Base-by-base conservation (phyloP, 768 basidiomycete species). In the Gloeophyllum trabeum region DNA sequence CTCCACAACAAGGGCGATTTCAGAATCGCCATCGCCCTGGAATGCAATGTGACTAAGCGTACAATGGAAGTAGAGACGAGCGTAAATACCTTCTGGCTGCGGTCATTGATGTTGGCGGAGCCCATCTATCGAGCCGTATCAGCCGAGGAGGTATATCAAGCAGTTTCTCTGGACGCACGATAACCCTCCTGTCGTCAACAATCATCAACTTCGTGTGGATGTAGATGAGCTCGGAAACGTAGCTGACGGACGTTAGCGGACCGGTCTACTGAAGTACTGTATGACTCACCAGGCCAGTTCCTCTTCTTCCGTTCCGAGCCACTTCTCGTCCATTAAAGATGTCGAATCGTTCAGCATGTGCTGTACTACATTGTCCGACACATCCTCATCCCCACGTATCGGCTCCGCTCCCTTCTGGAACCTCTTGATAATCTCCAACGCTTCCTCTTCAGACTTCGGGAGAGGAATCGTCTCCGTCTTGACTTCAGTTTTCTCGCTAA, bases 191-290 rank as follows among this genome's bases (percentile, higher is more conserved):
- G 55, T 97, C 93, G 54, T 96, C 93, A 25, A 96, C 88, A 41
- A 94, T 87, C 92, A 96, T 94, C 20, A 94, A 57, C 65, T 91
- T 91, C 19, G 76, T 78, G 56, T 91, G 88, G 45, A 91, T 89
- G 51, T 90, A 90, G 18, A 83, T 61, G 50, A 84, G 47, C 61
- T 88, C 82, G n/a, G 81, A 78, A 16, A 87, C 76, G 60, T 87
- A 89, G 41, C 83, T 83, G 47, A 21, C n/a, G 7, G n/a, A n/a
- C n/a, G n/a, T n/a, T 34, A 42, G 26, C 39, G 39, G 36, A n/a
- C 38, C 13, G 40, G 41, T 34, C 21, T 43, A 44, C 43, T 44
- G 53, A 19, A 53, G 45, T 21, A n/a, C 46, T 34, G 18, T 18
- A 16, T 34, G 23, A 81, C 83, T 49, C 59, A 90, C 71, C 81